Percentiles rank a stretch among this genome's conserved stretches.
These are phyloP conservation scores for Syzygium malaccense DNA, from an alignment of 441 rosid species.

Conservation along the genomic window DNA sequence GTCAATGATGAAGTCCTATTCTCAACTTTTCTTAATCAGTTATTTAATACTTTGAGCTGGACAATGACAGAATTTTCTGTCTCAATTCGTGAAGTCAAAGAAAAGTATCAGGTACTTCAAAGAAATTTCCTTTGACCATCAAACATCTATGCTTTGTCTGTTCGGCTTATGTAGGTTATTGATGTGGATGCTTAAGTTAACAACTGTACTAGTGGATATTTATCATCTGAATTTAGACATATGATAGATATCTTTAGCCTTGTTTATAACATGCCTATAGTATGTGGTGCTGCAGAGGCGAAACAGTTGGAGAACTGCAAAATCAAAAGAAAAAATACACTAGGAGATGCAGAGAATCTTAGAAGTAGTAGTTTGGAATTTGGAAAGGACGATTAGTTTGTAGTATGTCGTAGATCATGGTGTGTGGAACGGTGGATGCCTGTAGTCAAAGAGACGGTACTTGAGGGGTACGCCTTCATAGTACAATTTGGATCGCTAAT, in stretches of 20 bases:
- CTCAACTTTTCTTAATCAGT: conserved; percentile 85
- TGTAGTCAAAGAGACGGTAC: background rate
- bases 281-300: background rate
- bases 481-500: background rate
- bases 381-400: background rate
- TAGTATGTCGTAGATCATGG: background rate
- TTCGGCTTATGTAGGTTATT: background rate
- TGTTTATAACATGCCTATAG: background rate
- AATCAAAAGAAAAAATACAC: background rate
- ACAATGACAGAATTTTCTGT: conserved; percentile 97
- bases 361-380: background rate
- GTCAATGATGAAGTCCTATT: conserved; percentile 58
- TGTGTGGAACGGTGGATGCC: background rate
- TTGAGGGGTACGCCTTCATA: background rate
- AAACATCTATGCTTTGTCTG: background rate
- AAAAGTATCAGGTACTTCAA: conserved; percentile 64
- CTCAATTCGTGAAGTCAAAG: conserved; percentile 95
- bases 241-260: background rate
- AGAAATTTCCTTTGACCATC: background rate
- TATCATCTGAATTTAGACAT: background rate
- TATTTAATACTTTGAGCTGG: conserved; percentile 98
- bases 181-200: background rate
- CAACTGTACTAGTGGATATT: background rate
- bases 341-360: background rate
- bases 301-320: background rate